Evolutionary conservation across 2,329 filamentous ascomycete genomes (phyloP), one percentile per base, ranked within the genome.

Genomic region (Neonectria faginata): DNA sequence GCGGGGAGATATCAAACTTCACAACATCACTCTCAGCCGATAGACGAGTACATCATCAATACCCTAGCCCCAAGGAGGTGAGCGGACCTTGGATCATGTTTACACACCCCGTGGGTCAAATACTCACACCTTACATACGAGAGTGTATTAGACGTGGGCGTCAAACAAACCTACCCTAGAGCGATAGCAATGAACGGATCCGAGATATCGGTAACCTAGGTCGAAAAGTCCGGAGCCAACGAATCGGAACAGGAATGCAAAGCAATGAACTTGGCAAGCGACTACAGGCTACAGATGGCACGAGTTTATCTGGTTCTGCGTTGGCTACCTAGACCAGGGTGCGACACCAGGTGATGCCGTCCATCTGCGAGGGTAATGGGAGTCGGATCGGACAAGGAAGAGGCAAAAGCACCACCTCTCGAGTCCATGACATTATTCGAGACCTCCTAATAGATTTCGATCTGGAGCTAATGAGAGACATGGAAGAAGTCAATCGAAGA

Each of bases 401-500:
- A 18, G 25, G 9, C 47, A 27, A 25, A 60, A n/a, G 52, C 12
- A 22, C 39, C 39, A 41, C 10, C 16, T 27, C 25, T 39, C 20
- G 25, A 31, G 16, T 27, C 10, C 25, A 14, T 27, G 12, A 31
- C 29, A 50, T 25, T 36, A 16, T 16, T 5, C 14, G 36, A 16
- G 14, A 16, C 36, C 36, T n/a, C 8, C 29, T 29, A 29, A 29
- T 9, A 29, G 29, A 25, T 25, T 25, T 25, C 25, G 25, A 6
- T 39, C 16, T 6, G 36, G 16, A 39, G 51, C 18, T 18, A 12
- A 44, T 44, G 11, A 52, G 51, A 57, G 52, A 59, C 55, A 58
- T 20, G 53, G 41, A 20, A 4, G 18, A 31, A 14, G 44, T 63
- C 42, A 59, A 59, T 63, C 55, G 60, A 55, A 59, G 55, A 59